Percentiles rank a stretch among this genome's conserved stretches.
These are phyloP conservation scores for Auricularia sp. DNA, from an alignment of 768 basidiomycete species.

Conservation along the genomic window DNA sequence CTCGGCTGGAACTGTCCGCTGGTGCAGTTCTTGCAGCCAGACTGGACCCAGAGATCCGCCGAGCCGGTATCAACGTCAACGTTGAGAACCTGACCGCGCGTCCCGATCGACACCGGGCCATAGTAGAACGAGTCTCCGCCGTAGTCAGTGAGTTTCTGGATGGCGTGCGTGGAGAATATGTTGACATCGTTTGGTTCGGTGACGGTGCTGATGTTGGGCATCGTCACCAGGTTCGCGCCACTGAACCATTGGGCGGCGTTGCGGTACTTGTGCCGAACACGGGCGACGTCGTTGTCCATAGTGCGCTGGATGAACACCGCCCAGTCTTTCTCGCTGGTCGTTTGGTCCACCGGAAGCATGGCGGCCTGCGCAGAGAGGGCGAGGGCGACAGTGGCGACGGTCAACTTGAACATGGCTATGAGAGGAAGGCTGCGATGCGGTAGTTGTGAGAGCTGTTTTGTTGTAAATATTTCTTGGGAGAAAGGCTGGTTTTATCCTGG, in stretches of 20 bases:
- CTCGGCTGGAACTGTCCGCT: constrained; percentile 28
- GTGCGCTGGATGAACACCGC: background rate
- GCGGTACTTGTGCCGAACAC: background rate
- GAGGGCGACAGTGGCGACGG: background rate
- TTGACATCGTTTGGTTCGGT: background rate
- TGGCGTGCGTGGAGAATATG: constrained; percentile 5
- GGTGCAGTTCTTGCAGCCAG: constrained; percentile 29
- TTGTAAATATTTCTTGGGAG: too few relatives aligned
- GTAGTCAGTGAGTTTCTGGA: constrained; percentile 29
- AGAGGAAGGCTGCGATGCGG: too few relatives aligned
- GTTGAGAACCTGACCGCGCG: constrained; percentile 39
- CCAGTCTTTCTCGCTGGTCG: background rate
- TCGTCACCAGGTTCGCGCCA: background rate
- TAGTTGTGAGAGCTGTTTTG: too few relatives aligned
- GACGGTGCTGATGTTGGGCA: background rate
- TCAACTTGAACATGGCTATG: background rate
- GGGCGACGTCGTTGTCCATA: background rate
- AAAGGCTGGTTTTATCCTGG: too few relatives aligned
- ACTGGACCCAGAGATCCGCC: constrained; percentile 52
- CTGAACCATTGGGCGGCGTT: background rate
- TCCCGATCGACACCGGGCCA: constrained; percentile 41
- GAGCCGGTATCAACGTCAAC: constrained; percentile 64
- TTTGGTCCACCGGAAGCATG: background rate
- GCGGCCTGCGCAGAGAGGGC: background rate
- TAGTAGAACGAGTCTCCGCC: constrained; percentile 42